Conservation (phyloP, 495 filamentous ascomycete species). For the Tetracladium marchalianum region DNA sequence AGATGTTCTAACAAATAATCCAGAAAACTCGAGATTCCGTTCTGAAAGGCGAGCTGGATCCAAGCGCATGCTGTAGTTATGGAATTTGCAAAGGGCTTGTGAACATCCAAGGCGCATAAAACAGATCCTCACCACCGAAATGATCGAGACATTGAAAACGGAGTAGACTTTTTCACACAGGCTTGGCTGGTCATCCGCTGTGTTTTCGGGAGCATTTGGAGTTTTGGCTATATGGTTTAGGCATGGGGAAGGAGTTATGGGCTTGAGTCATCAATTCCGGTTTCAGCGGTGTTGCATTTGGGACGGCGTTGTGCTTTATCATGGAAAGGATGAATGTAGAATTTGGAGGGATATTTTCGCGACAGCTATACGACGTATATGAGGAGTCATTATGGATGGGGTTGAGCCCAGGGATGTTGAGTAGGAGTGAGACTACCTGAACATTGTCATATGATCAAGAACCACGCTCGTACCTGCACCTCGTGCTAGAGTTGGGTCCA, state of each 20-base stretch:
- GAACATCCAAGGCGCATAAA: constrained; percentile 23
- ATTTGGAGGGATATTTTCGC: too few species aligned
- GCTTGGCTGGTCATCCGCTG: background rate
- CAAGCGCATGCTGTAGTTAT: constrained; percentile 39
- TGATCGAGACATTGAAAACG: too few species aligned
- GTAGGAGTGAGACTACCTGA: background rate
- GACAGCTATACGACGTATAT: too few species aligned
- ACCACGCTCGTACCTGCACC: background rate
- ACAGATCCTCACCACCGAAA: too few species aligned
- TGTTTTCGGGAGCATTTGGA: background rate
- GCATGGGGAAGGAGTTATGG: too few species aligned
- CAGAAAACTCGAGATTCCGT: constrained; percentile 37
- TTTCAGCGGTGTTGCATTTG: too few species aligned
- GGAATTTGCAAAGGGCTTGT: constrained; percentile 36
- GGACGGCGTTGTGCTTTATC: too few species aligned
- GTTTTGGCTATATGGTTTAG: too few species aligned
- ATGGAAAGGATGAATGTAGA: too few species aligned
- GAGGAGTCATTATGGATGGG: too few species aligned
- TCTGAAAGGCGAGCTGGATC: constrained; percentile 30
- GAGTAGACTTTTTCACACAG: background rate
- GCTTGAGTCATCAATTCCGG: too few species aligned
- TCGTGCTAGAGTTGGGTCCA: background rate
- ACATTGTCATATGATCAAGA: background rate
- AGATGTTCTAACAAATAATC: background rate
- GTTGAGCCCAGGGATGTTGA: too few species aligned